phyloP scores from a whole-genome alignment of 495 filamentous ascomycete species.

The Paragyromitra xinjiangensis region DNA sequence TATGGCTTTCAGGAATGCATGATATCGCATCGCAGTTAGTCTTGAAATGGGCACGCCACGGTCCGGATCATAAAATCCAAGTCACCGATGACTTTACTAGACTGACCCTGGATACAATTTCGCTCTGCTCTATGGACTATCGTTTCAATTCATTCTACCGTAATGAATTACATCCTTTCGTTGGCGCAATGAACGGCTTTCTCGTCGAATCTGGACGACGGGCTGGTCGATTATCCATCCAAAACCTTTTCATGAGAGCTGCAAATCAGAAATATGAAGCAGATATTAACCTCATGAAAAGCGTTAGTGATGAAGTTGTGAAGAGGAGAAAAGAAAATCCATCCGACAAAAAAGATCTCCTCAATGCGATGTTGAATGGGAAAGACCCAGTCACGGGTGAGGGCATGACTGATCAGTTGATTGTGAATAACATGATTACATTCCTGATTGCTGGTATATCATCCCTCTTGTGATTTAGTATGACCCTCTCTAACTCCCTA shows the following conservation, averaged over 20 bases:
- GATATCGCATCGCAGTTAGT: constrained; percentile 75
- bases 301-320: constrained; percentile 68
- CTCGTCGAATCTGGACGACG: constrained; percentile 67
- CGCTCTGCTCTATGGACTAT: constrained; percentile 75
- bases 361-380: constrained; percentile 74
- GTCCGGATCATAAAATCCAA: constrained; percentile 65
- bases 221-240: constrained; percentile 63
- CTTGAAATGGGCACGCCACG: constrained; percentile 77
- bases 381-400: constrained; percentile 73
- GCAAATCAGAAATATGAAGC: constrained; percentile 67
- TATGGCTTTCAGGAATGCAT: constrained; percentile 67
- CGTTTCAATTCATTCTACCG: constrained; percentile 81
- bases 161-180: constrained; percentile 72
- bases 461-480: constrained; percentile 20
- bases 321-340: constrained; percentile 67
- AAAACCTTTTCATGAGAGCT: constrained; percentile 64
- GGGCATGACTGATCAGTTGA: constrained; percentile 68
- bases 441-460: constrained; percentile 69
- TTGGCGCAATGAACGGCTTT: constrained; percentile 70
- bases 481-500: constrained; percentile 36
- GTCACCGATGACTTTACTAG: constrained; percentile 78
- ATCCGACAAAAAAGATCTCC: constrained; percentile 71
- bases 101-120: constrained; percentile 75
- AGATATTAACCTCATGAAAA: constrained; percentile 67
- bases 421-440: constrained; percentile 74